Evolutionary conservation across 768 basidiomycete species (phyloP), one percentile per base, ranked within the genome.

Genomic region (Leccinum variicolor): DNA sequence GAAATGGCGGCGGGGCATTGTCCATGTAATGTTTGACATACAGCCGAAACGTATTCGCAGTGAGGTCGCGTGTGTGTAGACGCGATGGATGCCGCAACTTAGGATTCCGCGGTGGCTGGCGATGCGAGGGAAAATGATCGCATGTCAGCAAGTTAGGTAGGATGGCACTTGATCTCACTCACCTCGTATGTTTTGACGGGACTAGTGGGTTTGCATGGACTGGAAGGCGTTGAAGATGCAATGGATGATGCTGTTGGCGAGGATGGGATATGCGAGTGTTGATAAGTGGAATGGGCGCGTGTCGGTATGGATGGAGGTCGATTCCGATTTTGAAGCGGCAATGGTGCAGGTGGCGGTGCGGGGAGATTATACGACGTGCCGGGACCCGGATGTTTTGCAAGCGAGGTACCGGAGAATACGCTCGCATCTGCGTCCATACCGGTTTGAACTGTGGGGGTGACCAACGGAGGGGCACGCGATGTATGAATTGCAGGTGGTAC

Each of bases 1-100:
- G 33, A 26, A 52, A 61, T 1, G 53, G 52, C 0, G 52, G 65
- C 51, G 36, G 73, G 0, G 77, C 79, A 63, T 85, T 76, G 63
- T 89, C 84, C 86, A 92, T 87, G 70, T 84, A 92, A 62, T 91
- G 86, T 62, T 89, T 90, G 58, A 92, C 62, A 63, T 92, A 90
- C 39, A 89, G 80, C 11, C 86, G 80, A 67, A 92, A 89, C 0
- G 84, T 87, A 58, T 86, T 86, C 3, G 76, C 80, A 2, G 83
- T 91, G 26, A 92, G 81, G 55, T 91, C 87, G 19, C 77, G 76
- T 0, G 83, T 80, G 55, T 80, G 86, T 26, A 92, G 73, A 41
- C 86, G 80, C 0, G 85, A 84, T 1, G 90, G 90, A 69, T 92
- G 89, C 47, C 88, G 86, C 47, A 92, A 74, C 65, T 81, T 84